phyloP scores from a whole-genome alignment of 306 rosid genomes.

The Rosa persica region DNA sequence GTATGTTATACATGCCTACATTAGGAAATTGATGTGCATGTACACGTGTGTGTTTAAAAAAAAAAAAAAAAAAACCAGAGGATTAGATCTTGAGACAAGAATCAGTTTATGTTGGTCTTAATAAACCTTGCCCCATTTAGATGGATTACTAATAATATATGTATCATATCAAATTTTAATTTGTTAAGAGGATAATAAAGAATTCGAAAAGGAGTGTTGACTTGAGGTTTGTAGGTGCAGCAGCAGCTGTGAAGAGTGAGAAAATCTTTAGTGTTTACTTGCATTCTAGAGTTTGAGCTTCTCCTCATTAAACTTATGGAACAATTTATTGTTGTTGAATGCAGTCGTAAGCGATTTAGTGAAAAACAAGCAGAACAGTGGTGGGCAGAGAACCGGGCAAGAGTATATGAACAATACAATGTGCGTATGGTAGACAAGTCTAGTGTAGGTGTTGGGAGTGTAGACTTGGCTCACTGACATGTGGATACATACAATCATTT shows the following conservation, averaged over 20 bases:
- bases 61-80: background rate
- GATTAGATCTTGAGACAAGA: background rate
- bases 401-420: constrained; percentile 84
- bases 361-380: constrained; percentile 96
- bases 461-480: constrained; percentile 73
- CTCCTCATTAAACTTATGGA: background rate
- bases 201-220: background rate
- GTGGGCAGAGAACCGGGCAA: constrained; percentile 95
- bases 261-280: background rate
- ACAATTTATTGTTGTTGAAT: constrained; percentile 24
- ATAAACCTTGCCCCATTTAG: background rate
- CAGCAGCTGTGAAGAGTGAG: background rate
- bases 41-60: background rate
- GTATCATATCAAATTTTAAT: background rate
- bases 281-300: background rate
- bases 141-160: background rate
- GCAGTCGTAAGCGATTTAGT: constrained; percentile 95
- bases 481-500: constrained; percentile 36
- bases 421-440: constrained; percentile 85
- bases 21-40: background rate
- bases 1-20: constrained; percentile 34
- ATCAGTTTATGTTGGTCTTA: background rate
- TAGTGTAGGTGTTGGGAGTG: constrained; percentile 79
- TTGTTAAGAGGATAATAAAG: background rate
- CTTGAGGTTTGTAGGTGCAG: background rate